Evolutionary conservation across 495 filamentous ascomycete genomes (phyloP).

Genomic region (Tuber microsphaerosporum): DNA sequence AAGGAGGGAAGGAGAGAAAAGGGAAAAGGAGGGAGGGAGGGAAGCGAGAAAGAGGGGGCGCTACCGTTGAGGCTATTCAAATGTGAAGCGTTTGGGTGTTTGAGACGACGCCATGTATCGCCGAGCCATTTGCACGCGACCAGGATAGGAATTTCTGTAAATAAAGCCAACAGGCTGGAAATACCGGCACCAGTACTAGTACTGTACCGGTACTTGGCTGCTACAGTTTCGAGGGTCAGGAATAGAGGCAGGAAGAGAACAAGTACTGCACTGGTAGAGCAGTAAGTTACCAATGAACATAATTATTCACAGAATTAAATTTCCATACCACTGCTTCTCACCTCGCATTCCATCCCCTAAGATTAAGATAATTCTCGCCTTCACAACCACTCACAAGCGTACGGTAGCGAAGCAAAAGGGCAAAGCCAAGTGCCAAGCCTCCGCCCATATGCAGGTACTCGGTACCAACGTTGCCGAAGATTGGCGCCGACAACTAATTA

Average conservation of each 20-base stretch:
- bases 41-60: neutral
- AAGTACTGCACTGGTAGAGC: neutral
- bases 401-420: neutral
- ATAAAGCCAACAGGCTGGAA: neutral
- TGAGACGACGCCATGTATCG: neutral
- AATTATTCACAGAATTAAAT: neutral
- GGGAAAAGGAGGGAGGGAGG: neutral
- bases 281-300: neutral
- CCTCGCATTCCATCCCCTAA: neutral
- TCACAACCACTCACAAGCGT: neutral
- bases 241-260: neutral
- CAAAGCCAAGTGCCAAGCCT: neutral
- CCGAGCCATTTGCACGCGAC: neutral
- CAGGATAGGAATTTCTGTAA: neutral
- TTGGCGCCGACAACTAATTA: neutral
- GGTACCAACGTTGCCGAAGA: neutral
- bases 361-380: neutral
- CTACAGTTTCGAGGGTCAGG: neutral
- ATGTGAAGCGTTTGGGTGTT: slow-evolving; percentile 4
- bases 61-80: neutral
- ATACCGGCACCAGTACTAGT: neutral
- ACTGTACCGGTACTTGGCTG: neutral
- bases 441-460: neutral
- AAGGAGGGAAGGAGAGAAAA: neutral
- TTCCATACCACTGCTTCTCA: neutral